phyloP scores from a whole-genome alignment of 2,329 filamentous ascomycete species.

The Verticillium zaregamsianum region DNA sequence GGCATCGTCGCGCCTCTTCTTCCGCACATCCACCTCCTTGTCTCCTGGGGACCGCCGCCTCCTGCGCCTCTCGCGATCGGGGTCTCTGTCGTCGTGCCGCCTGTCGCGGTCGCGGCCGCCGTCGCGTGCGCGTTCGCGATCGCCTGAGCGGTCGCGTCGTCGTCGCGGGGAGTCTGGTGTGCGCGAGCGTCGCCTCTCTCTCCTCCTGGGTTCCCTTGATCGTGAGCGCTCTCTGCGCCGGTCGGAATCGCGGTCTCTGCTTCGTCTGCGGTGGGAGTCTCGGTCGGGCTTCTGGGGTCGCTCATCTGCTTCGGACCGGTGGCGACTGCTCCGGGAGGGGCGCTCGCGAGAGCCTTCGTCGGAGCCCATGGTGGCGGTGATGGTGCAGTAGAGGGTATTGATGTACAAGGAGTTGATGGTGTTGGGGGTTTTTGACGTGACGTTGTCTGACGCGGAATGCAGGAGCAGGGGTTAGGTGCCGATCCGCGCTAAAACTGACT shows the following conservation, averaged over 20 bases:
- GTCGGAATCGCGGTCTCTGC: slow-evolving; percentile 5
- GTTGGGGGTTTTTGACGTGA: background rate
- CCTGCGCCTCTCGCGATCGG: slow-evolving; percentile 21
- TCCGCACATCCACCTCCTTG: slow-evolving; percentile 17
- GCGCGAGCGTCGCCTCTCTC: slow-evolving; percentile 9
- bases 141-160: slow-evolving; percentile 9
- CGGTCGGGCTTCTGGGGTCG: slow-evolving; percentile 3
- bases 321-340: slow-evolving; percentile 4
- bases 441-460: background rate
- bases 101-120: slow-evolving; percentile 10
- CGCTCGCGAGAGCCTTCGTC: slow-evolving; percentile 8
- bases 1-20: slow-evolving; percentile 1
- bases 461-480: background rate
- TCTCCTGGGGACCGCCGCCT: slow-evolving; percentile 29
- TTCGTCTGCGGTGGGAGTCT: slow-evolving; percentile 7
- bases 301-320: background rate
- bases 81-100: slow-evolving; percentile 11
- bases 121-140: slow-evolving; percentile 16
- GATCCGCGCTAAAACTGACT: background rate
- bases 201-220: slow-evolving; percentile 3
- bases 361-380: slow-evolving; percentile 6
- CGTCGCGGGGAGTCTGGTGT: slow-evolving; percentile 7
- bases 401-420: background rate
- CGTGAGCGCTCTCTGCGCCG: slow-evolving; percentile 4
- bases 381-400: background rate